A percentile compares a stretch with the other conserved stretches of the same genome.
phyloP scores from a whole-genome alignment of 768 basidiomycete genomes.

The Leucocoprinus leucothites region DNA sequence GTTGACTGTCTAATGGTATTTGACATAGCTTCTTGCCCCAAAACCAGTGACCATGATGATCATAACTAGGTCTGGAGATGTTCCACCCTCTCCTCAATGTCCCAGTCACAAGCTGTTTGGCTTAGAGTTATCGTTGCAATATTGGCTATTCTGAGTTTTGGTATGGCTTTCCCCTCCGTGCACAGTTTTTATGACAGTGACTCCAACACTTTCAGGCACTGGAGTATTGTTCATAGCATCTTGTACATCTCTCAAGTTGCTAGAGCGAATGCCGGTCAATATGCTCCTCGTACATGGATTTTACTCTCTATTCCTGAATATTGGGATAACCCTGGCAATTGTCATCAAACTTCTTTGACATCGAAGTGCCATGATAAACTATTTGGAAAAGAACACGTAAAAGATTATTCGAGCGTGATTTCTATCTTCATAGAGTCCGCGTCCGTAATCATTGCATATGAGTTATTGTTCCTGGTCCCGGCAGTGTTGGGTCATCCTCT shows the following conservation, averaged over 20 bases:
- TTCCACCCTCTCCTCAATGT: background rate
- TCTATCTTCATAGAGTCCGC: constrained; percentile 1
- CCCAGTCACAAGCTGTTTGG: too few species aligned
- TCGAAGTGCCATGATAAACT: background rate
- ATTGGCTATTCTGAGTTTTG: too few species aligned
- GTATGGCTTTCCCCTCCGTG: too few species aligned
- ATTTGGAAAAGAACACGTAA: background rate
- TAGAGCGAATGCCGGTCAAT: background rate
- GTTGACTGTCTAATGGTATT: constrained; percentile 4
- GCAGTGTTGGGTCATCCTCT: background rate
- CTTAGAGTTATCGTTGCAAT: too few species aligned
- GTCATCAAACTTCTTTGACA: background rate
- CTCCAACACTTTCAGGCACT: background rate
- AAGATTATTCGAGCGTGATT: background rate
- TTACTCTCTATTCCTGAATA: background rate
- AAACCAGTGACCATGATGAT: background rate
- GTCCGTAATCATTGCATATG: background rate
- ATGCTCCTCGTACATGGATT: background rate
- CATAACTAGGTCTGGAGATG: background rate
- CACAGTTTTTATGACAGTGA: too few species aligned
- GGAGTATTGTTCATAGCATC: background rate
- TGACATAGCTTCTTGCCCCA: too few species aligned
- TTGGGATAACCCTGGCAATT: background rate
- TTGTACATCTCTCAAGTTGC: background rate
- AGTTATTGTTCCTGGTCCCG: background rate